Base-by-base conservation (phyloP, 305 asterid species). In the Fraxinus ornus region DNA sequence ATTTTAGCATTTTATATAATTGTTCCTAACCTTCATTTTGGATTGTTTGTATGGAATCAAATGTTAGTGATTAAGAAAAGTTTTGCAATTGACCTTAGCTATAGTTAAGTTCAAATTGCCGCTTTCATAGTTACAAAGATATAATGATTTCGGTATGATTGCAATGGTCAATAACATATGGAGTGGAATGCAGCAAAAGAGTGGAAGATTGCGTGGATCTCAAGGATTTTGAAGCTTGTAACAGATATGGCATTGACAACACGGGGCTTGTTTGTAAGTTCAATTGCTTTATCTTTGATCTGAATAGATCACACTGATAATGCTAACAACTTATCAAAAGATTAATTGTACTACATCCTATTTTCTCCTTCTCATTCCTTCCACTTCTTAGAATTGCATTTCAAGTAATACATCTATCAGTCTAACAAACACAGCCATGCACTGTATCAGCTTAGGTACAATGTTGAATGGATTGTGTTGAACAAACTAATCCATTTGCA, bases 211-310 rank as follows among this genome's bases (percentile, higher is more conserved):
- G 83, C 79, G 85, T 88, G 77, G 94, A 91, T 88, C 94, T 91
- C 80, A 84, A 81, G 82, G 98, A 95, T 84, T 95, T 91, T 81
- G 89, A 91, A 86, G 89, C 91, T 74, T 95, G 98, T 86, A 92
- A 91, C 77, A 87, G 82, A 87, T 86, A 87, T 85, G 91, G 90
- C 81, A 90, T 95, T 79, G 98, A 95, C 89, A 95, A 91, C 90
- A 95, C 98, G 0, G 98, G 98, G 80, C 90, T 95, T 86, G 91
- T 95, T 75, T 95, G 97, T 95, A 90, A 92, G 98, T 92, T 44
- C 78, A 71, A 39, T 73, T 24, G 9, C 39, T 8, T 32, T 71
- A 32, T 30, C 22, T 30, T 71, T 71, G 76, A 1, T 71, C 44
- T 70, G 76, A 32, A 71, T 71, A 17, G 12, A 71, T 30, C 76